phyloP scores from a whole-genome alignment of 257 asterid genomes.

The Rhazya stricta region DNA sequence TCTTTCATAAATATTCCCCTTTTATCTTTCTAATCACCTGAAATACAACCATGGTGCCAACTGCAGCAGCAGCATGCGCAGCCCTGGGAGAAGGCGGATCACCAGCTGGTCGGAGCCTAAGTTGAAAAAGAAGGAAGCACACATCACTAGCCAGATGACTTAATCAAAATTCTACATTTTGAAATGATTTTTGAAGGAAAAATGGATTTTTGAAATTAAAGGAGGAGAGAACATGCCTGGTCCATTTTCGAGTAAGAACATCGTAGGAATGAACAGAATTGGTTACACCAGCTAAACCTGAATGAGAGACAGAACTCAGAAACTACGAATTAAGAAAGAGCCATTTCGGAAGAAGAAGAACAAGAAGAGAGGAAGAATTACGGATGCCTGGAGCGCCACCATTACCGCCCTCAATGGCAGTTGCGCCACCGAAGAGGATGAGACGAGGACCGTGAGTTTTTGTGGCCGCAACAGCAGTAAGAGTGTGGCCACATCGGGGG shows the following conservation, averaged over 20 bases:
- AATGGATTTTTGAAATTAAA: not conserved
- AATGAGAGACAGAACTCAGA: conserved; percentile 11
- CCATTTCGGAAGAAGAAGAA: not conserved
- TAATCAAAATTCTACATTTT: not conserved
- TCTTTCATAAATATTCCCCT: conserved; percentile 1
- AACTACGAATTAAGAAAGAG: conserved; percentile 2
- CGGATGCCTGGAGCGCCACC: conserved; percentile 91
- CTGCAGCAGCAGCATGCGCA: conserved; percentile 94
- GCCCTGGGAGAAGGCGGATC: conserved; percentile 99
- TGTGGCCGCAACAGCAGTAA: conserved; percentile 89
- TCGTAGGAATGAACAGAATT: conserved; percentile 83
- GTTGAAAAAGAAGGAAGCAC: not conserved
- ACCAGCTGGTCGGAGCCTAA: conserved; percentile 87
- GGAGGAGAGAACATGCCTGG: conserved; percentile 42
- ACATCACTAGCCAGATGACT: not conserved
- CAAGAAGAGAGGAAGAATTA: conserved; percentile 22
- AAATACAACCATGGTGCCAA: conserved; percentile 98
- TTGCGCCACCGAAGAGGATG: conserved; percentile 93
- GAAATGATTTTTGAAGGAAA: not conserved
- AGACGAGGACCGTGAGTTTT: conserved; percentile 88
- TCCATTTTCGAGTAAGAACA: conserved; percentile 94
- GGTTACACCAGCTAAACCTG: conserved; percentile 97
- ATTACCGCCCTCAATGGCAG: conserved; percentile 87
- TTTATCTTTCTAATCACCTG: conserved; percentile 55
- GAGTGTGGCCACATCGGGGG: conserved; percentile 90